Base-by-base conservation (phyloP, 768 basidiomycete species). In the Leucocoprinus leucothites region DNA sequence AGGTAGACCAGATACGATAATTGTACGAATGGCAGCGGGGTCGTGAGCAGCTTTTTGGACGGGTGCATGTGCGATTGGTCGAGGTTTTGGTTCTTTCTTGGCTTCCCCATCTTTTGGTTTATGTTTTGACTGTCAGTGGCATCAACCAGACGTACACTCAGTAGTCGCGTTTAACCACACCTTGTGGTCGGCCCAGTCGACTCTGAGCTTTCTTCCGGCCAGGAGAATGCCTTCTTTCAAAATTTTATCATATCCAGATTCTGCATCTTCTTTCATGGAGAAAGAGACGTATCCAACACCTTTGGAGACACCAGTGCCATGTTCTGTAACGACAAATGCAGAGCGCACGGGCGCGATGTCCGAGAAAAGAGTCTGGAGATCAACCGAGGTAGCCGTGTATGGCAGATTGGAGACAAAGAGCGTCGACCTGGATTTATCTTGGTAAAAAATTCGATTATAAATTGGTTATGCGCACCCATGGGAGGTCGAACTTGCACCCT, bases 201-300 rank as follows among this genome's bases (percentile, higher is more conserved):
- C 81, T 35, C 92, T 75, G 48, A 97, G 67, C 58, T 74, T 82
- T 56, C 94, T 77, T 11, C 85, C 86, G 21, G 84, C 84, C 19
- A 91, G 73, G 8, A 67, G 69, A 38, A 96, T 78, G 0, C 84
- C 85, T 41, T 89, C 81, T 56, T 81, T 76, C 31, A 80, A 73
- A 48, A 91, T 78, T 42, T 82, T 80, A 48, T 84, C 79, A 52
- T 86, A 82, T 2, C 87, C 87, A 34, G 76, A 67, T 63, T 91
- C 81, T 6, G 94, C 96, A 69, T 98, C 97, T 63, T 97, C 91
- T 53, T 80, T 83, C 53, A 93, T 77, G 0, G 94, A 85, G 69
- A 96, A 98, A 0, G 92, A 87, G 58, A 98, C 92, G 66, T 97
- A 98, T 57, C 97, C 97, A 19, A 98, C 94, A 59, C 96, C 96